Base-by-base conservation (phyloP, 2,329 filamentous ascomycete genomes). In the Exserohilum turcica region DNA sequence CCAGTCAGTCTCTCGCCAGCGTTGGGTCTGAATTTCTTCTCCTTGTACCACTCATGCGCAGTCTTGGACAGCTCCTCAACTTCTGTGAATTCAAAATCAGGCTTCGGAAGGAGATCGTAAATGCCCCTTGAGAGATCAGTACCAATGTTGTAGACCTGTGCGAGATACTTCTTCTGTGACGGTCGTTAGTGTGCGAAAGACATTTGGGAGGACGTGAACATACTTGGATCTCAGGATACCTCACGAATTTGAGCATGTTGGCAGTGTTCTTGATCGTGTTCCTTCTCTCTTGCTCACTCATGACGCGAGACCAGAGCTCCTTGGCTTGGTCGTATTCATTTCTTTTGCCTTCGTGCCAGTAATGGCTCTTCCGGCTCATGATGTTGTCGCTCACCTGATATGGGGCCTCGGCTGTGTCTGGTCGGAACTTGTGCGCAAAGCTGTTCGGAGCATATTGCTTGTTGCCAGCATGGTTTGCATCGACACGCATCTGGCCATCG, bases 311-410 rank as follows among this genome's bases (percentile, higher is more conserved):
- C 73, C 80, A 84, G 9, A 84, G 75, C 54, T 78, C 77, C 3
- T 72, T 75, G 3, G 80, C 76, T 63, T 84, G 81, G 19, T 78
- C 77, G 62, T 84, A 83, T 43, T 84, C 81, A 56, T 69, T 79
- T 60, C 74, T 73, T 66, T 80, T 80, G 16, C 79, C 81, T 62
- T 84, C 80, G 59, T 83, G 80, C 73, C 76, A 82, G 69, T 79
- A 82, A 61, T 84, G 80, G 57, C 77, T 79, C 72, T 83, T 82
- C 43, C 80, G 76, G 54, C 76, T 77, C 36, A 82, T 74, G 32
- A 82, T 69, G 52, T 78, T 79, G 66, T 84, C 80, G 21, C 73
- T 73, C 10, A 83, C 78, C 21, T 73, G 68, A 61, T 80, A 82
- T 0, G 80, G 78, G 1, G 78, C 75, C 60, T 84, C 80, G 1